Evolutionary conservation across 352 stramenopile genomes (phyloP).

Genomic region (Globisporangium sylvaticum): DNA sequence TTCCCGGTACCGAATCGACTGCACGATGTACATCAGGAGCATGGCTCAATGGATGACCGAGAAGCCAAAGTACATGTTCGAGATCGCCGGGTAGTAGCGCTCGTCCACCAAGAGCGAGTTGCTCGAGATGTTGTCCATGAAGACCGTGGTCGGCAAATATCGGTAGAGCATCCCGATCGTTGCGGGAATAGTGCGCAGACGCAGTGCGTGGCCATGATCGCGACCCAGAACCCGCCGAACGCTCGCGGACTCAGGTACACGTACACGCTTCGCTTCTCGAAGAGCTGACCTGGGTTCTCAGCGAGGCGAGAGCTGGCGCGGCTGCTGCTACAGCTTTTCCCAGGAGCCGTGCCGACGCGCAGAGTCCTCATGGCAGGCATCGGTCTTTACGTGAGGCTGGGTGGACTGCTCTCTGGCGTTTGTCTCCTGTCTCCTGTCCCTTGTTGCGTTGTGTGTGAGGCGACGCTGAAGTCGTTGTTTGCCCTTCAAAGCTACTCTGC

Average conservation of each 20-base stretch:
- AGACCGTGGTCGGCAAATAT: slow-evolving; percentile 2
- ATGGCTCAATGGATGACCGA: neutral
- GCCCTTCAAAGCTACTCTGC: neutral
- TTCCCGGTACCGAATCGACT: slow-evolving; percentile 2
- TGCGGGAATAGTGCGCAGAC: neutral
- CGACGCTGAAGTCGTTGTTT: neutral
- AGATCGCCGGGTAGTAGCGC: slow-evolving; percentile 5
- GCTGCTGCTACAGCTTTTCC: neutral
- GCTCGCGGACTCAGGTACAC: neutral
- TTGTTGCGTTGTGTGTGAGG: neutral
- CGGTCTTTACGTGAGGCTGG: neutral
- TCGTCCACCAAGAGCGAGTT: slow-evolving; percentile 1
- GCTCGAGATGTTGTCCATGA: slow-evolving; percentile 5
- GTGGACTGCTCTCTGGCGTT: neutral
- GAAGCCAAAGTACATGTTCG: neutral
- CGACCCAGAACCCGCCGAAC: neutral
- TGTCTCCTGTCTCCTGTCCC: no score
- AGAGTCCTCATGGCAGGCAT: neutral
- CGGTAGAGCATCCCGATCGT: slow-evolving; percentile 7
- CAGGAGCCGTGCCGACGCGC: neutral
- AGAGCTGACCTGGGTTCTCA: neutral
- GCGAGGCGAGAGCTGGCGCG: neutral
- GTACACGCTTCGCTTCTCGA: neutral
- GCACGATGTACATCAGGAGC: slow-evolving; percentile 2
- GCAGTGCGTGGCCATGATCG: slow-evolving; percentile 1